Percentiles rank a stretch among this genome's conserved stretches.
Conservation (phyloP, 345 rosid species). For the Schrenkiella parvula region DNA sequence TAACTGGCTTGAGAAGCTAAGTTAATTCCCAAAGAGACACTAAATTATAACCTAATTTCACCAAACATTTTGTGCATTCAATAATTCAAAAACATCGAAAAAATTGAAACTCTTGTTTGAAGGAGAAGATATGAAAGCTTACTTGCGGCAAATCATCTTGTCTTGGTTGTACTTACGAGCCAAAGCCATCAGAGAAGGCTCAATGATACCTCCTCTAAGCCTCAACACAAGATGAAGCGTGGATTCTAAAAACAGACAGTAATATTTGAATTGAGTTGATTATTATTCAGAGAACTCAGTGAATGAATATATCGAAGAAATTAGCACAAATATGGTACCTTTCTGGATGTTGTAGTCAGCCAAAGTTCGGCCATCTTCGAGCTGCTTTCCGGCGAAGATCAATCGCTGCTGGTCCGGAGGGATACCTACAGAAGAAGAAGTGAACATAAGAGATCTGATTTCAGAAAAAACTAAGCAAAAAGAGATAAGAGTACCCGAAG, state of each 20-base stretch:
- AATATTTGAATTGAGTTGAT: background rate
- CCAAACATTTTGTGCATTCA: background rate
- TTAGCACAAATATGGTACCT: conserved; percentile 28
- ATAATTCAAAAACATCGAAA: background rate
- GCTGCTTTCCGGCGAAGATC: conserved; percentile 46
- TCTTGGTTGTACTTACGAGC: background rate
- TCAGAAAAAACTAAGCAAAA: background rate
- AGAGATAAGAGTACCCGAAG: too few species aligned
- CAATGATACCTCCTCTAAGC: conserved; percentile 61
- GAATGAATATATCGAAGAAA: background rate
- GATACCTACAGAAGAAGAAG: conserved; percentile 32
- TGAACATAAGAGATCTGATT: background rate
- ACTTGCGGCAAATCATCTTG: background rate
- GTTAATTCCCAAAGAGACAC: conserved; percentile 30
- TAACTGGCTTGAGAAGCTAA: conserved; percentile 41
- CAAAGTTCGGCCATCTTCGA: background rate
- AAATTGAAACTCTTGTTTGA: background rate
- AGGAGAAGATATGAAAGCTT: background rate
- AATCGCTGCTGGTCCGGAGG: conserved; percentile 48
- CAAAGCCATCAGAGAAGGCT: background rate
- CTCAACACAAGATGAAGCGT: conserved; percentile 85
- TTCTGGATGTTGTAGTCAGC: conserved; percentile 2
- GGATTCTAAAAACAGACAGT: conserved; percentile 42
- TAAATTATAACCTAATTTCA: background rate
- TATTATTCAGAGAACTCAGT: background rate